phyloP scores from a whole-genome alignment of 108 stramenopile genomes.

The Fistulifera solaris region DNA sequence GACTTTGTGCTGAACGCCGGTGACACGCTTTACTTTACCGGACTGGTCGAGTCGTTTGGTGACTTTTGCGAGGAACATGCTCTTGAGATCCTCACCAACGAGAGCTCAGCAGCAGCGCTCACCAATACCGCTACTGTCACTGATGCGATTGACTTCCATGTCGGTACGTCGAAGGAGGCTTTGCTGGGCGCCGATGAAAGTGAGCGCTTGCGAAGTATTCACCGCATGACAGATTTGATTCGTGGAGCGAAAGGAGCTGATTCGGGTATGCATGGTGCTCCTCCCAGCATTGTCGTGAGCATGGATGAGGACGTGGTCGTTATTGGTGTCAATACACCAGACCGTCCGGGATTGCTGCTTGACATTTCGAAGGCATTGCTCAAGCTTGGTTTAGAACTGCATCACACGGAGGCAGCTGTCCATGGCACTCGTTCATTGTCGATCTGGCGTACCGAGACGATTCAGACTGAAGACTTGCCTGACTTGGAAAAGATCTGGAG shows the following conservation, averaged over 20 bases:
- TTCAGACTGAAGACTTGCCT: constrained; percentile 23
- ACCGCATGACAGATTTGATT: constrained; percentile 59
- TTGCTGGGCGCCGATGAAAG: constrained; percentile 32
- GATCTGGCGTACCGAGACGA: constrained; percentile 70
- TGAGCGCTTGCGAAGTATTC: constrained; percentile 43
- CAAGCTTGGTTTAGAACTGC: constrained; percentile 41
- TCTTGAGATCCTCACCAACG: constrained; percentile 76
- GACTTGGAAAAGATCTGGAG: constrained; percentile 54
- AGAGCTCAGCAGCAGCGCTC: constrained; percentile 8
- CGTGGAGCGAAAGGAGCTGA: constrained; percentile 21
- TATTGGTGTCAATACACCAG: constrained; percentile 39
- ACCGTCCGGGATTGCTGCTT: constrained; percentile 51
- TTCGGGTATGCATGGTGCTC: constrained; percentile 1
- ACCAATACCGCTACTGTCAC: no score
- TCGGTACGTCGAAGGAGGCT: constrained; percentile 30
- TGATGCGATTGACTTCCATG: not conserved
- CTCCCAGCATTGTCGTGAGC: constrained; percentile 46
- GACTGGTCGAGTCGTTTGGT: constrained; percentile 72
- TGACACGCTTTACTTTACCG: constrained; percentile 83
- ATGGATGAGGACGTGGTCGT: constrained; percentile 47
- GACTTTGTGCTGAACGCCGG: constrained; percentile 79
- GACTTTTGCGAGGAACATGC: constrained; percentile 76
- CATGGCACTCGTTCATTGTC: constrained; percentile 53
- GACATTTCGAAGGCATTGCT: constrained; percentile 61
- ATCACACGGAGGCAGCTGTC: constrained; percentile 74